These are phyloP conservation scores for Leccinum boreale DNA, from an alignment of 768 basidiomycete genomes.

Conservation along the genomic window DNA sequence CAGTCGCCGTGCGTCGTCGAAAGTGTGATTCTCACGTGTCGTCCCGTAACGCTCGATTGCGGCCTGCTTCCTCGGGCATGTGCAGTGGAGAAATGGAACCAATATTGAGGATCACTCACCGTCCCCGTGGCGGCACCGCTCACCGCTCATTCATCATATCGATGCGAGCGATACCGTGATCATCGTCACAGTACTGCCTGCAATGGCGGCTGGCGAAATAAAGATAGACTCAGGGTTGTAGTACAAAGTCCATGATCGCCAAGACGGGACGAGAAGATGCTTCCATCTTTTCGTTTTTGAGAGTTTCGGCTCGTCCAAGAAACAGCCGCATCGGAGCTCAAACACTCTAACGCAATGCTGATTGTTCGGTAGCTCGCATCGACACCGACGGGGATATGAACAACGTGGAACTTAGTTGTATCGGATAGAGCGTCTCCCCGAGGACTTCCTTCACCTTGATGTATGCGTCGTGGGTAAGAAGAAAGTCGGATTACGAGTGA, in stretches of 20 bases:
- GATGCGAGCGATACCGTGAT: neutral
- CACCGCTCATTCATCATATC: neutral
- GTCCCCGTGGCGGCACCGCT: slow-evolving; percentile 12
- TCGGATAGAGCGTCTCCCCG: slow-evolving; percentile 14
- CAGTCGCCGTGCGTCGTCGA: slow-evolving; percentile 17
- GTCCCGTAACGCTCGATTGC: slow-evolving; percentile 1
- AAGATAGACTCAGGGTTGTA: neutral
- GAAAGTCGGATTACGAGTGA: slow-evolving; percentile 1
- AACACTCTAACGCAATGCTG: neutral
- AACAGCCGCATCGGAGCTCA: slow-evolving; percentile 2
- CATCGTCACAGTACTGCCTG: neutral
- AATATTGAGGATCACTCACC: slow-evolving; percentile 16
- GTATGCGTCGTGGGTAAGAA: neutral
- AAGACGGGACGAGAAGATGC: neutral
- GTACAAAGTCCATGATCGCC: slow-evolving; percentile 15
- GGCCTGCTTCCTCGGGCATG: slow-evolving; percentile 8
- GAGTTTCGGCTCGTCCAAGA: neutral
- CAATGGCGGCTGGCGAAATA: neutral
- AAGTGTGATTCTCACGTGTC: slow-evolving; percentile 19
- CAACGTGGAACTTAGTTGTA: slow-evolving; percentile 6
- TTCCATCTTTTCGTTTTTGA: neutral
- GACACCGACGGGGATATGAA: slow-evolving; percentile 9
- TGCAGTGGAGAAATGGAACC: slow-evolving; percentile 9
- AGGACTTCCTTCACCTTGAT: slow-evolving; percentile 11
- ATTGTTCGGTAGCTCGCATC: slow-evolving; percentile 6